phyloP scores from a whole-genome alignment of 176 grass and related monocot species.

The Eleusine coracana region DNA sequence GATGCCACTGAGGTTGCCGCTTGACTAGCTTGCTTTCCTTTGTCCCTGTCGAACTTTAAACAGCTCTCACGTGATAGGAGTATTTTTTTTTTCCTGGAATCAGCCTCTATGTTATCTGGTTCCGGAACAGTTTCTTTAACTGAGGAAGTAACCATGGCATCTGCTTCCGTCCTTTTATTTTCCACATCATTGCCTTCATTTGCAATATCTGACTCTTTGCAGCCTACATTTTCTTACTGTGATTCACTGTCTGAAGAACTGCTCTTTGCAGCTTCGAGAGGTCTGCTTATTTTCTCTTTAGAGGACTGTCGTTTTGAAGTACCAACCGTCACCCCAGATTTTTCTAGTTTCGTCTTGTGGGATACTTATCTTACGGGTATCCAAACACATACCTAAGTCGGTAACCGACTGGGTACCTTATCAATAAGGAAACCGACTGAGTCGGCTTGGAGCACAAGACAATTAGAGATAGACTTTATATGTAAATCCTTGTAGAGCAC shows the following conservation, averaged over 20 bases:
- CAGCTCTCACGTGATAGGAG: conserved; percentile 34
- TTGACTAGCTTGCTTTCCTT: conserved; percentile 53
- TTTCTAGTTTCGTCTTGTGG: conserved; percentile 45
- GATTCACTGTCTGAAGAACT: conserved; percentile 47
- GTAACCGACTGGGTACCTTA: no score
- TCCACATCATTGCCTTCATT: conserved; percentile 36
- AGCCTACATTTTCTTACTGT: conserved; percentile 47
- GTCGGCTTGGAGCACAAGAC: no score
- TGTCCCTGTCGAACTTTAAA: conserved; percentile 45
- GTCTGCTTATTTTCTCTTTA: conserved; percentile 41
- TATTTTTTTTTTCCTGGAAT: conserved; percentile 52
- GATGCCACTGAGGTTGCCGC: conserved; percentile 32
- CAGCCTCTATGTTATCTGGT: conserved; percentile 25
- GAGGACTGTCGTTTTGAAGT: conserved; percentile 37
- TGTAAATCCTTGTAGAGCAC: no score
- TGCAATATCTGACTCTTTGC: conserved; percentile 35
- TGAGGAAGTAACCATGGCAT: conserved; percentile 25
- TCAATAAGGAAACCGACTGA: no score
- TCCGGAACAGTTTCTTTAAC: conserved; percentile 35
- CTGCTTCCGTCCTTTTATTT: conserved; percentile 45
- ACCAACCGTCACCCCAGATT: conserved; percentile 48
- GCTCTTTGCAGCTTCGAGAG: conserved; percentile 24
- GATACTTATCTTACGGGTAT: no score
- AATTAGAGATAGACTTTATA: no score
- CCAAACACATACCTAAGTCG: no score